Conservation (phyloP, 2,329 filamentous ascomycete species). For the Fusarium beomiforme region DNA sequence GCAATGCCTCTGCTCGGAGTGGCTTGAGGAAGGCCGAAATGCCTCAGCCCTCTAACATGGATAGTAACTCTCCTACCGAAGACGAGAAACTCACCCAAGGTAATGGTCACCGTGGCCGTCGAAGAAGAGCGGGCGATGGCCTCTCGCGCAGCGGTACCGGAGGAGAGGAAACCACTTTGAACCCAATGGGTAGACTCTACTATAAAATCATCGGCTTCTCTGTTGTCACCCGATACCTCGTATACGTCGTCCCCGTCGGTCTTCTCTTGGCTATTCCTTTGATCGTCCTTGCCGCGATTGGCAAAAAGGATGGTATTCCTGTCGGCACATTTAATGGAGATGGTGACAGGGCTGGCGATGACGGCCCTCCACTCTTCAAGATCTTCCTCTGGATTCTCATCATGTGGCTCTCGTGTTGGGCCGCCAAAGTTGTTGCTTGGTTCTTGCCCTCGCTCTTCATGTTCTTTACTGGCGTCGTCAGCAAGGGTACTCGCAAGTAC, state of each 20-base stretch:
- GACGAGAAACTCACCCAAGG: slow-evolving; percentile 58
- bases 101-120: slow-evolving; percentile 55
- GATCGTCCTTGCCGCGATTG: slow-evolving; percentile 62
- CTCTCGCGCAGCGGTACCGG: slow-evolving; percentile 59
- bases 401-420: slow-evolving; percentile 74
- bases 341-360: slow-evolving; percentile 8
- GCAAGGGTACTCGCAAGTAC: slow-evolving; percentile 76
- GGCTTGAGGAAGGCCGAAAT: slow-evolving; percentile 59
- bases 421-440: slow-evolving; percentile 71
- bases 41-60: slow-evolving; percentile 45
- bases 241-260: slow-evolving; percentile 74
- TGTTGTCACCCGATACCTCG: slow-evolving; percentile 71
- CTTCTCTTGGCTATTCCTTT: slow-evolving; percentile 70
- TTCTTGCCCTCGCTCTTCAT: slow-evolving; percentile 70
- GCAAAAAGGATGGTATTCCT: slow-evolving; percentile 33
- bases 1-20: slow-evolving; percentile 58
- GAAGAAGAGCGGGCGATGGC: slow-evolving; percentile 58
- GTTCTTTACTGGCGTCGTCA: slow-evolving; percentile 75
- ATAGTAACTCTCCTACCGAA: slow-evolving; percentile 47
- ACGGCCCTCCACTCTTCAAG: slow-evolving; percentile 63
- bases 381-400: slow-evolving; percentile 77
- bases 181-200: slow-evolving; percentile 73
- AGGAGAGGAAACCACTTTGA: slow-evolving; percentile 68
- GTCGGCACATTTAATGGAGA: slow-evolving; percentile 21
- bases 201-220: slow-evolving; percentile 71